A percentile compares a stretch with the other conserved stretches of the same genome.
These are phyloP conservation scores for Pythium phragmiticola DNA, from an alignment of 352 stramenopile species.

Conservation along the genomic window DNA sequence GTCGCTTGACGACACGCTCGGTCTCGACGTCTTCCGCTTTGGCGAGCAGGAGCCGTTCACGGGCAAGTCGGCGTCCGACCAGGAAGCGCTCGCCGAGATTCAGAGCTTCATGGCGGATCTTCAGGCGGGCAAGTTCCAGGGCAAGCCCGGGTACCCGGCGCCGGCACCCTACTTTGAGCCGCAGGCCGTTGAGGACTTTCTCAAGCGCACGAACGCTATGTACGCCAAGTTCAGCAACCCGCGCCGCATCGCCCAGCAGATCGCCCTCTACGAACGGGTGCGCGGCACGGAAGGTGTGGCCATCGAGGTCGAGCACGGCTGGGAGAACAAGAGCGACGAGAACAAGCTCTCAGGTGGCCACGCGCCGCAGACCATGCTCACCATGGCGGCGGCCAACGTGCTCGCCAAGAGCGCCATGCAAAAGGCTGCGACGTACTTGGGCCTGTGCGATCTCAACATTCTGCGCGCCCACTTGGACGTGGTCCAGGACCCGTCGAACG, in stretches of 20 bases:
- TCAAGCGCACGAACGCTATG: conserved; percentile 76
- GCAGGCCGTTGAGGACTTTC: conserved; percentile 57
- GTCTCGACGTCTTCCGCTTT: conserved; percentile 87
- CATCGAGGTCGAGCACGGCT: conserved; percentile 80
- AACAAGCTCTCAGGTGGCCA: conserved; percentile 71
- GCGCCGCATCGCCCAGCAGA: conserved; percentile 67
- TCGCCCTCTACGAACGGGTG: conserved; percentile 64
- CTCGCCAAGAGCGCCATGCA: conserved; percentile 81
- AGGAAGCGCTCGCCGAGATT: conserved; percentile 51
- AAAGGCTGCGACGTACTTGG: conserved; percentile 86
- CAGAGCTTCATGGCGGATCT: conserved; percentile 71
- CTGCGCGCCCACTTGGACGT: conserved; percentile 94
- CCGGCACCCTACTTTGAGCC: conserved; percentile 61
- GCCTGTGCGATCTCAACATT: conserved; percentile 94
- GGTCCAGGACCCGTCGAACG: conserved; percentile 84
- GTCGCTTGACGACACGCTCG: conserved; percentile 78
- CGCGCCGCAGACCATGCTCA: conserved; percentile 80
- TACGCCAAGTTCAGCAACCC: conserved; percentile 84
- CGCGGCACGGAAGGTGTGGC: conserved; percentile 71
- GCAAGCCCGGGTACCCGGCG: conserved; percentile 48
- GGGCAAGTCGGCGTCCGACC: conserved; percentile 55
- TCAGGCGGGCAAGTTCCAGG: conserved; percentile 69
- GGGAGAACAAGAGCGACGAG: conserved; percentile 77
- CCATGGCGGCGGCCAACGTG: conserved; percentile 79
- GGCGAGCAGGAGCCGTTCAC: conserved; percentile 74